Percentiles rank a stretch among this genome's conserved stretches.
Evolutionary conservation across 129 eudicot species (phyloP).

Genomic region (Deinandra increscens): DNA sequence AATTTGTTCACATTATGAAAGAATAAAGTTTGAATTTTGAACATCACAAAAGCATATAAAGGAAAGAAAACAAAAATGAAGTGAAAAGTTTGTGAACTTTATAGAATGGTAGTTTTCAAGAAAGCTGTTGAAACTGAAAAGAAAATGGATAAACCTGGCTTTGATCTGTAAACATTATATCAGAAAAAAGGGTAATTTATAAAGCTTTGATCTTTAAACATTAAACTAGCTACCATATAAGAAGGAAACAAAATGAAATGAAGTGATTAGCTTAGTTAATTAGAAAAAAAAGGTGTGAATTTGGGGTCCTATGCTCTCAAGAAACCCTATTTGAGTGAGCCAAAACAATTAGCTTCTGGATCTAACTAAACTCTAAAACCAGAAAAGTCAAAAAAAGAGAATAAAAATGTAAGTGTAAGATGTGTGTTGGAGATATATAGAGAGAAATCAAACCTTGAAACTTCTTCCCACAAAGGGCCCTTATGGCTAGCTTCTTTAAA

Average conservation of each 20-base stretch:
- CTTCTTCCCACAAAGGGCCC: slow-evolving; percentile 96
- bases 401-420: neutral
- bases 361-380: neutral
- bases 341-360: neutral
- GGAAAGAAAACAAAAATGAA: neutral
- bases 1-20: neutral
- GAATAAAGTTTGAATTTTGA: neutral
- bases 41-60: neutral
- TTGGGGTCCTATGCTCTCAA: slow-evolving; percentile 16
- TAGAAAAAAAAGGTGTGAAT: neutral
- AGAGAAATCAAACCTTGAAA: slow-evolving; percentile 71
- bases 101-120: slow-evolving; percentile 6
- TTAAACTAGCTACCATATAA: neutral
- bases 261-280: neutral
- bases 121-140: too few relatives aligned
- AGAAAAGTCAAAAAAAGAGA: neutral
- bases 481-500: slow-evolving; percentile 94
- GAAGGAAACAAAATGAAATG: slow-evolving; percentile 1
- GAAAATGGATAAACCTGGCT: too few relatives aligned
- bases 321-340: slow-evolving; percentile 10
- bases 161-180: too few relatives aligned
- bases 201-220: slow-evolving; percentile 18
- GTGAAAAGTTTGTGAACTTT: slow-evolving; percentile 1
- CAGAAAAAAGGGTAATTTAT: neutral
- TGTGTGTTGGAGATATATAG: slow-evolving; percentile 17